Percentiles rank a stretch among this genome's conserved stretches.
Conservation (phyloP, 176 grass and related monocot genomes). For the Cymbopogon citratus region DNA sequence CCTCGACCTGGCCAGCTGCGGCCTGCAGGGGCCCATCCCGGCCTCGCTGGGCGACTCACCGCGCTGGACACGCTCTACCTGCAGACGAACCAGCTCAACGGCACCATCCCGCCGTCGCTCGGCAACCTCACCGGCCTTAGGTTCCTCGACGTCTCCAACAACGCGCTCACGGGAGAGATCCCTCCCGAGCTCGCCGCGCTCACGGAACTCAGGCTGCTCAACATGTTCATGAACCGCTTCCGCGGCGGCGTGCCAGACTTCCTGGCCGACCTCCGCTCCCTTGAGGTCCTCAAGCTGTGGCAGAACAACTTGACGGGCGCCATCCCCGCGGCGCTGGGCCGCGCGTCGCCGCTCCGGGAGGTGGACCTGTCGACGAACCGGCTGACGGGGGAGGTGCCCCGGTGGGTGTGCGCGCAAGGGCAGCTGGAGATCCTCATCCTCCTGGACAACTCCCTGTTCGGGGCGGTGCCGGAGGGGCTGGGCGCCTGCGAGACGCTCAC, state of each 20-base stretch:
- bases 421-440: conserved; percentile 73
- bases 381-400: conserved; percentile 59
- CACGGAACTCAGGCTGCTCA: conserved; percentile 36
- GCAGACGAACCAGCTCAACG: conserved; percentile 68
- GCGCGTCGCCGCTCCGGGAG: conserved; percentile 42
- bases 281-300: conserved; percentile 70
- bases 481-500: conserved; percentile 49
- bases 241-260: conserved; percentile 51
- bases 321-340: conserved; percentile 43
- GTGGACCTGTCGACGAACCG: conserved; percentile 76
- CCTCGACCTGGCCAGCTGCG: conserved; percentile 73
- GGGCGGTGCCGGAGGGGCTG: conserved; percentile 51
- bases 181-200: conserved; percentile 44
- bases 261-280: conserved; percentile 33
- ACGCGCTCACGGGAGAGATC: conserved; percentile 68
- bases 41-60: conserved; percentile 32
- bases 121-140: conserved; percentile 55
- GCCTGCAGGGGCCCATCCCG: not conserved
- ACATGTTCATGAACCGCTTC: conserved; percentile 81
- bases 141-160: conserved; percentile 78
- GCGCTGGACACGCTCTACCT: conserved; percentile 68
- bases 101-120: conserved; percentile 36
- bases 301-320: conserved; percentile 77
- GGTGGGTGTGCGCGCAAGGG: conserved; percentile 42
- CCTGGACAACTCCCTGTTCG: conserved; percentile 73